Evolutionary conservation across 257 asterid species (phyloP), one percentile per base, ranked within the genome.

Genomic region (Lavandula angustifolia): DNA sequence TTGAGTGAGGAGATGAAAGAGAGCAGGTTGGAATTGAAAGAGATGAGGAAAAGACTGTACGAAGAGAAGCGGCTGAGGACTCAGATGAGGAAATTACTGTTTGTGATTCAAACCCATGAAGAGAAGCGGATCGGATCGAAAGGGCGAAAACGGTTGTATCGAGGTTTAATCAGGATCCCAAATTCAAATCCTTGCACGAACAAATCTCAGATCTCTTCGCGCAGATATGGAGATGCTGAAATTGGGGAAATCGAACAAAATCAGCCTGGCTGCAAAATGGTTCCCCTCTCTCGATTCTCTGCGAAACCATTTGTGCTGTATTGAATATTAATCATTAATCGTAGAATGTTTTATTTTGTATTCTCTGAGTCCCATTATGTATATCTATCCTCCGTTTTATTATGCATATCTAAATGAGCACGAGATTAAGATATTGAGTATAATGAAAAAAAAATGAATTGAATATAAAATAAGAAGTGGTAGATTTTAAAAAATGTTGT

Each of bases 211-310:
- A 77, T 27, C 50, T 71, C 4, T 82, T 80, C 29, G 80, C 84
- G 0, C 53, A 52, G 89, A 85, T 18, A 32, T 78, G 72, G 59
- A 75, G 27, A 8, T 13, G 51, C 48, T 78, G 68, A 44, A 38
- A 7, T 60, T 77, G 1, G 76, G 82, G 12, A 60, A 78, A 1
- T 4, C 17, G 14, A 1, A 2, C 4, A 66, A 66, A 13, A 78
- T 80, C 38, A 74, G 84, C 68, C 84, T 83, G 32, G 82, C 87
- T 1, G 81, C 81, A 0, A 85, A 85, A 31, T 85, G 94, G 94
- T 85, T 89, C 56, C 89, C 87, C 5, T 78, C 85, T 0, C 53
- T 83, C 7, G 79, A 81, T 51, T 81, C 18, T 44, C 18, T 44
- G 50, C 16, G 50, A 44, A 44, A 44, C 50, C 5, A 44, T 44